phyloP scores from a whole-genome alignment of 495 filamentous ascomycete species.

The Xylona heveae region DNA sequence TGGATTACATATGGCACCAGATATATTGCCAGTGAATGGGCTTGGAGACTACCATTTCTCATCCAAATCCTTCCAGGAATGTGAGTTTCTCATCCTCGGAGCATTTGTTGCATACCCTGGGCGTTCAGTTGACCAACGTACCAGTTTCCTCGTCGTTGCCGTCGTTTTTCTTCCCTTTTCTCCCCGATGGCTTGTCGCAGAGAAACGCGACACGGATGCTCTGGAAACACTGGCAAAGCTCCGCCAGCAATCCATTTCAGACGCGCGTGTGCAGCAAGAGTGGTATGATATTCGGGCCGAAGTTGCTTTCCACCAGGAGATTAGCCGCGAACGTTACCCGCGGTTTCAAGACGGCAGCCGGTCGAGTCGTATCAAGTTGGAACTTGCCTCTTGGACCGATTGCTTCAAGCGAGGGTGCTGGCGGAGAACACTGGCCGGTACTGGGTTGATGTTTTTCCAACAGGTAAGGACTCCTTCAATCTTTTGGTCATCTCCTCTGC shows the following conservation, averaged over 20 bases:
- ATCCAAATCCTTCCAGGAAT: not conserved
- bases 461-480: constrained; percentile 14
- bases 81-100: no score
- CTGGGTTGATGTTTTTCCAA: constrained; percentile 34
- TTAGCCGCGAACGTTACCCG: constrained; percentile 23
- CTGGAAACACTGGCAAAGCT: constrained; percentile 22
- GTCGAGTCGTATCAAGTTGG: constrained; percentile 15
- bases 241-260: constrained; percentile 19
- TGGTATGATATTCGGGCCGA: constrained; percentile 29
- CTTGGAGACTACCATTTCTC: constrained; percentile 1
- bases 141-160: not conserved
- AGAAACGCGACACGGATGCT: constrained; percentile 26
- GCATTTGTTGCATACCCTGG: no score
- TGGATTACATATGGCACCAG: constrained; percentile 1
- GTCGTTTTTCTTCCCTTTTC: constrained; percentile 24
- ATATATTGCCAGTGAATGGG: not conserved
- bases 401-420: constrained; percentile 25
- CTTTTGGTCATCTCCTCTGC: constrained; percentile 4
- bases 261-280: constrained; percentile 25
- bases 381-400: constrained; percentile 25
- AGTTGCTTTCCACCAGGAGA: constrained; percentile 25
- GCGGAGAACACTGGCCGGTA: constrained; percentile 31
- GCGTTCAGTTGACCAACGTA: no score
- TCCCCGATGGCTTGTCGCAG: constrained; percentile 28
- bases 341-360: constrained; percentile 8